phyloP scores from a whole-genome alignment of 257 asterid genomes.

The Rehmannia glutinosa region DNA sequence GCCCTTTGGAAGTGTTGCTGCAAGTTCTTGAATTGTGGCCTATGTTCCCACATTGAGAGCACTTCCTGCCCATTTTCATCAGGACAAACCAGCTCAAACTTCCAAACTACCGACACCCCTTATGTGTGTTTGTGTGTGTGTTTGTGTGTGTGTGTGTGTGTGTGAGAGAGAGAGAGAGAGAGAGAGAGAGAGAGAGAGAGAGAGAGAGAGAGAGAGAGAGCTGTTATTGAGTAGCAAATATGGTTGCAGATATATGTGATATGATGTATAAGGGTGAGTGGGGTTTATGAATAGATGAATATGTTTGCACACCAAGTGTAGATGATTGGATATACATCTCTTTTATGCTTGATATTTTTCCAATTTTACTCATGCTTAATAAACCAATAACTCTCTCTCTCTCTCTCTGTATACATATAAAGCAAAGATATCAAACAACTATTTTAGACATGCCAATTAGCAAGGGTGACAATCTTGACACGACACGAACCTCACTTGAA shows the following conservation, averaged over 20 bases:
- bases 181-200: constrained; percentile 17
- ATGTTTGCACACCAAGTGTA: not conserved
- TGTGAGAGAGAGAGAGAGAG: constrained; percentile 11
- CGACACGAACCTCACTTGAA: too few relatives aligned
- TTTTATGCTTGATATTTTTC: not conserved
- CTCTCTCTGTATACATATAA: not conserved
- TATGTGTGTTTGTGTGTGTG: not conserved
- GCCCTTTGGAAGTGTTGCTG: constrained; percentile 34
- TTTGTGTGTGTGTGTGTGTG: not conserved
- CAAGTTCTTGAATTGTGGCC: constrained; percentile 96
- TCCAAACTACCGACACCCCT: constrained; percentile 10
- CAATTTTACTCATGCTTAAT: not conserved
- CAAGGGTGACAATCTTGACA: too few relatives aligned
- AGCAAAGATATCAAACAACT: not conserved
- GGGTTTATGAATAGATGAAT: constrained; percentile 9
- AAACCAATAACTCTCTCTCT: not conserved
- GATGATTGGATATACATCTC: not conserved
- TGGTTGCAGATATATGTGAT: constrained; percentile 3
- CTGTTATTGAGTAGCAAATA: not conserved
- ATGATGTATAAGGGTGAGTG: not conserved
- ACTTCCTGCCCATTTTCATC: constrained; percentile 73
- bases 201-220: constrained; percentile 19
- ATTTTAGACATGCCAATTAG: not conserved
- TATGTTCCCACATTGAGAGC: constrained; percentile 80
- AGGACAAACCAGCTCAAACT: not conserved